Conservation (phyloP, 1,284 basidiomycete species). For the Trichosporon sp. region DNA sequence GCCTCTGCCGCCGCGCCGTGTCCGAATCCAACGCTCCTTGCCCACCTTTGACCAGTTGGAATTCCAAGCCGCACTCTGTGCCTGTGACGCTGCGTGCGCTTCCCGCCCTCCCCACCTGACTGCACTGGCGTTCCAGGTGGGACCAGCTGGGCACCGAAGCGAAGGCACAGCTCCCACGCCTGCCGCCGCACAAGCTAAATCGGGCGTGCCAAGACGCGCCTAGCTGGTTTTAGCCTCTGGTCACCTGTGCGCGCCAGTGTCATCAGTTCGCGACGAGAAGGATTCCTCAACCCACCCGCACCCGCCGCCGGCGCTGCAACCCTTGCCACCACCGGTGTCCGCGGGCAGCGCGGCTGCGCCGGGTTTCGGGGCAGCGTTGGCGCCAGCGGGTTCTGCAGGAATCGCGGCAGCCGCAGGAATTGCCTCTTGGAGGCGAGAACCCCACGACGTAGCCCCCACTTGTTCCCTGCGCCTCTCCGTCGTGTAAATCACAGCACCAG, state of each 20-base stretch:
- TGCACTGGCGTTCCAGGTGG: not conserved
- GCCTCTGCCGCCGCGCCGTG: not conserved
- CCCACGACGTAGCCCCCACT: not conserved
- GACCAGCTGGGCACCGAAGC: not conserved
- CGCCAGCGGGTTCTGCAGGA: not conserved
- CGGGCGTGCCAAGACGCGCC: not conserved
- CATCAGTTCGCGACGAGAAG: not conserved
- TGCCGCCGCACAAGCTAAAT: not conserved
- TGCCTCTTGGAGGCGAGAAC: not conserved
- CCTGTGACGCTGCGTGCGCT: not conserved
- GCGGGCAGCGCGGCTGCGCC: not conserved
- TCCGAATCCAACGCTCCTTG: not conserved
- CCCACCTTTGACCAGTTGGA: not conserved
- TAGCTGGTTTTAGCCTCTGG: not conserved
- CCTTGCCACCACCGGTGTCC: not conserved
- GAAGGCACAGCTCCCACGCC: not conserved
- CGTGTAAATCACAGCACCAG: not conserved
- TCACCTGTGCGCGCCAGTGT: not conserved
- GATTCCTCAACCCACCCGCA: not conserved
- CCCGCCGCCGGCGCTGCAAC: not conserved
- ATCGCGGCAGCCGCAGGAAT: not conserved
- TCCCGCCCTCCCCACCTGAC: not conserved
- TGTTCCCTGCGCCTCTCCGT: not conserved
- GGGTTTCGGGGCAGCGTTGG: not conserved
- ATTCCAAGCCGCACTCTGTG: not conserved